Conservation (phyloP, 495 filamentous ascomycete species). For the Podospora fimiseda region DNA sequence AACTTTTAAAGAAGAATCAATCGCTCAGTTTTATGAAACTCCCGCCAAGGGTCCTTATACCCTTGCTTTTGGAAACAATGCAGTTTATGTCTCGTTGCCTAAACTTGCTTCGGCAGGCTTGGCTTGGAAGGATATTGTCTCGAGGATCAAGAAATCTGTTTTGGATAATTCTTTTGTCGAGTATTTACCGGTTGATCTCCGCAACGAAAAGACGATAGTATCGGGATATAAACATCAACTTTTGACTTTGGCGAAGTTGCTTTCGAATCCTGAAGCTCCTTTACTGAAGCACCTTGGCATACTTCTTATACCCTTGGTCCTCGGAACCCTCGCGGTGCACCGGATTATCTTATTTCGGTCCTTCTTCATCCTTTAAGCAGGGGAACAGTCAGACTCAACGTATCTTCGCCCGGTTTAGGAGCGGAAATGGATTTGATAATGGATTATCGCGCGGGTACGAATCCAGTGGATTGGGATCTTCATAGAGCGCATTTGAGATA, state of each 20-base stretch:
- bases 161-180: conserved; percentile 1
- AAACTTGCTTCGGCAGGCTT: no score
- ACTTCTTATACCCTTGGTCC: no score
- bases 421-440: no score
- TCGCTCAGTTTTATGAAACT: conserved; percentile 12
- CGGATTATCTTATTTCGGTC: conserved; percentile 4
- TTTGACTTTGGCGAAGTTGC: conserved; percentile 8
- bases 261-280: conserved; percentile 14
- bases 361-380: conserved; percentile 30
- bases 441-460: conserved; percentile 24
- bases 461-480: conserved; percentile 28
- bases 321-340: no score
- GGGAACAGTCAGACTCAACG: conserved; percentile 26
- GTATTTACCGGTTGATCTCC: conserved; percentile 12
- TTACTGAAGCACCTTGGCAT: conserved; percentile 25
- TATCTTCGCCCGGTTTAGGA: no score
- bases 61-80: conserved; percentile 17
- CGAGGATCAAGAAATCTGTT: no score
- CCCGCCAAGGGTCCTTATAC: conserved; percentile 25
- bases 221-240: conserved; percentile 23
- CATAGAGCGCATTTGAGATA: conserved; percentile 18
- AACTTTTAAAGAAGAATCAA: conserved; percentile 18
- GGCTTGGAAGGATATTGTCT: no score
- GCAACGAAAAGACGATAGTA: conserved; percentile 9
- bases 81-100: conserved; percentile 20